These are phyloP conservation scores for Beauveria rudraprayagi DNA, from an alignment of 2,329 filamentous ascomycete genomes.

Conservation along the genomic window DNA sequence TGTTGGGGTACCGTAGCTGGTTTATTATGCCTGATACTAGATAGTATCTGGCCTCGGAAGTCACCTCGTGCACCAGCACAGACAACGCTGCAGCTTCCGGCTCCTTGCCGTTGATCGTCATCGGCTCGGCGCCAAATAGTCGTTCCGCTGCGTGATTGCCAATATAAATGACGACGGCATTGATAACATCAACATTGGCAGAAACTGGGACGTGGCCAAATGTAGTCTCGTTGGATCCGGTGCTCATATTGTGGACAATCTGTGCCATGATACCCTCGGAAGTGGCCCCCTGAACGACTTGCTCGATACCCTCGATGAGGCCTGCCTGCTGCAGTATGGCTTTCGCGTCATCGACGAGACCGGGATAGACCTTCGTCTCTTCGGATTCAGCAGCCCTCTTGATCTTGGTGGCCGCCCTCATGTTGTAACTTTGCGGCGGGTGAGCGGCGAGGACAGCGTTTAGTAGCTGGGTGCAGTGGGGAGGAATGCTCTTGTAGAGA, in stretches of 20 bases:
- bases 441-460: conserved; percentile 82
- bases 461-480: conserved; percentile 77
- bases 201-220: conserved; percentile 60
- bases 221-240: conserved; percentile 49
- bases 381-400: conserved; percentile 57
- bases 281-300: conserved; percentile 51
- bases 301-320: conserved; percentile 52
- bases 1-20: conserved; percentile 83
- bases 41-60: conserved; percentile 74
- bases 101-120: conserved; percentile 35
- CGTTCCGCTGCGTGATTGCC: conserved; percentile 62
- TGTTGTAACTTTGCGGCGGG: conserved; percentile 57
- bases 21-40: conserved; percentile 79
- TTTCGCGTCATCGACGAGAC: conserved; percentile 55
- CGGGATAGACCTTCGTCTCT: conserved; percentile 61
- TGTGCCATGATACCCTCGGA: conserved; percentile 68
- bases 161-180: conserved; percentile 77
- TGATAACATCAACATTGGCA: conserved; percentile 64
- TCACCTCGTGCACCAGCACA: conserved; percentile 66
- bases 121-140: conserved; percentile 49
- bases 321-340: conserved; percentile 45
- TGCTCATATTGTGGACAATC: conserved; percentile 65
- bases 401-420: conserved; percentile 60
- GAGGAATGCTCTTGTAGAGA: conserved; percentile 73
- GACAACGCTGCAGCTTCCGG: conserved; percentile 64